Conservation (phyloP, 352 stramenopile genomes). For the Phytopythium vexans region DNA sequence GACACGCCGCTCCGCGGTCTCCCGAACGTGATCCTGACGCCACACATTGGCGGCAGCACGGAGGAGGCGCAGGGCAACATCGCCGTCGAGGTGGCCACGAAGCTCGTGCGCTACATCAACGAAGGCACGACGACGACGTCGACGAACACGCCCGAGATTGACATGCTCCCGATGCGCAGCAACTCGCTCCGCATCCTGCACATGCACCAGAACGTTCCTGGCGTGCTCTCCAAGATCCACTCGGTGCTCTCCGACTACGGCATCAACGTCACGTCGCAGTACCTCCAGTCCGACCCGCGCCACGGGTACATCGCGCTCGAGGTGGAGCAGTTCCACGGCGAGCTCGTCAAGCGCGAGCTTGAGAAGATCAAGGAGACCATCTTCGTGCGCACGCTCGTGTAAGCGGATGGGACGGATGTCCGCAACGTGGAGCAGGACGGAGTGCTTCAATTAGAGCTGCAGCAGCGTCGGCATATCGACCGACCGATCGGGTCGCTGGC, state of each 20-base stretch:
- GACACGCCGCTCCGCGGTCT: conserved; percentile 88
- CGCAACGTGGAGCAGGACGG: neutral
- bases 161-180: conserved; percentile 67
- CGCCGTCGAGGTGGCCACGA: conserved; percentile 74
- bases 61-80: conserved; percentile 95
- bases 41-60: conserved; percentile 95
- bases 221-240: conserved; percentile 86
- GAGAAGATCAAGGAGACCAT: conserved; percentile 87
- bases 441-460: neutral
- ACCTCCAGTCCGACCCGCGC: conserved; percentile 75
- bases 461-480: too few relatives aligned
- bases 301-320: conserved; percentile 84
- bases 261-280: conserved; percentile 86
- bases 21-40: conserved; percentile 92
- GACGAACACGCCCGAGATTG: conserved; percentile 77
- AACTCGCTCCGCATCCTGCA: conserved; percentile 85
- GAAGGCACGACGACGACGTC: conserved; percentile 75
- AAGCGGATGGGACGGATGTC: conserved; percentile 9
- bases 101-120: conserved; percentile 83
- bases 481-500: too few relatives aligned
- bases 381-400: conserved; percentile 76
- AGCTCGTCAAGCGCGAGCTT: conserved; percentile 77
- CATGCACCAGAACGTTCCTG: conserved; percentile 84
- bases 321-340: conserved; percentile 77
- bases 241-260: conserved; percentile 78